Conservation (phyloP, 805 yeast genomes). For the Wickerhamomyces mucosus region DNA sequence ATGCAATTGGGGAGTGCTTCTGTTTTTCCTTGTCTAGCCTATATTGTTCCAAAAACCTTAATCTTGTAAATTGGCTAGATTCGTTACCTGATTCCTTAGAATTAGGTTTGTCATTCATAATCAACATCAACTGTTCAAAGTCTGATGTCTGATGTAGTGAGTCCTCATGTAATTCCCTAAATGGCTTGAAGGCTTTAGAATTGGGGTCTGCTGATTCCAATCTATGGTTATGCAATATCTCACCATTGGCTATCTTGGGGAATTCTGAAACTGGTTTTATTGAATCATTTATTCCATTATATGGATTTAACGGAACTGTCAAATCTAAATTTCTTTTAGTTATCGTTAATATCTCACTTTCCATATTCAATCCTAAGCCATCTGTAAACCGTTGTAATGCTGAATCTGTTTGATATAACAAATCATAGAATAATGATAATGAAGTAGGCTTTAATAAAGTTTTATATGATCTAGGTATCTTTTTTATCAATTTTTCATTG, state of each 20-base stretch:
- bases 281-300: slow-evolving; percentile 29
- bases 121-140: slow-evolving; percentile 83
- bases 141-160: slow-evolving; percentile 63
- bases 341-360: slow-evolving; percentile 73
- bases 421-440: slow-evolving; percentile 72
- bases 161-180: slow-evolving; percentile 54
- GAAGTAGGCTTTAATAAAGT: slow-evolving; percentile 76
- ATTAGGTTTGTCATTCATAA: slow-evolving; percentile 28
- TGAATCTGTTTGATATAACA: slow-evolving; percentile 77
- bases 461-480: slow-evolving; percentile 58
- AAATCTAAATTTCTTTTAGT: slow-evolving; percentile 73
- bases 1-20: slow-evolving; percentile 37
- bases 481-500: slow-evolving; percentile 5
- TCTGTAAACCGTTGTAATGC: slow-evolving; percentile 63
- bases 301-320: slow-evolving; percentile 66
- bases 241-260: slow-evolving; percentile 29
- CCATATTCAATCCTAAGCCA: slow-evolving; percentile 68
- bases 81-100: slow-evolving; percentile 32
- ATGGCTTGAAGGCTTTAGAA: slow-evolving; percentile 32
- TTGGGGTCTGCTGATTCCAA: slow-evolving; percentile 26
- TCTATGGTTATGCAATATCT: slow-evolving; percentile 29
- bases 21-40: slow-evolving; percentile 54
- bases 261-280: slow-evolving; percentile 37
- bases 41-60: slow-evolving; percentile 82
- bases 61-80: slow-evolving; percentile 65